Evolutionary conservation across 805 yeast species (phyloP), one percentile per base, ranked within the genome.

Genomic region (Yarrowia divulgata): DNA sequence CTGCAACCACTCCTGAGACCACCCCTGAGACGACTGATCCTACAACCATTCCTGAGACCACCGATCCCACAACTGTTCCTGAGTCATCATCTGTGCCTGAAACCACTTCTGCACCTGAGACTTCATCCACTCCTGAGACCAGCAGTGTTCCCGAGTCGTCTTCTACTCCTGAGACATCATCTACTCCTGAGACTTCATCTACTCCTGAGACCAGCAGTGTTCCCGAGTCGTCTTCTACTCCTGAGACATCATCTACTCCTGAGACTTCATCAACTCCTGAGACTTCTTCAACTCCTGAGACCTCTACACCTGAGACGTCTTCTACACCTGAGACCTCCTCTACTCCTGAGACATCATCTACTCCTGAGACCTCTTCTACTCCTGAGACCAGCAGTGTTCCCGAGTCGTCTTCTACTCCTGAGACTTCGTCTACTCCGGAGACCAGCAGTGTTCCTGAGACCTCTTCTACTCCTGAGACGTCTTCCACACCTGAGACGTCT

Each of bases 201-300:
- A 48, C 52, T 29, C 35, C 52, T 29, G 52, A 48, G 49, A 45
- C 49, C 32, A 45, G 32, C 32, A 19, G 32, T 18, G 49, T 6
- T 7, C 49, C 49, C 1, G 48, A 43, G 48, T 19, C 49, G 5
- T 14, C 52, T 9, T 45, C 32, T 5, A 29, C 52, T 14, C 35
- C 52, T 29, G 52, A 48, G 32, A 45, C n/a, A n/a, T n/a, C n/a
- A n/a, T n/a, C n/a, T n/a, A 50, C 29, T 7, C 34, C 55, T n/a
- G n/a, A n/a, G n/a, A n/a, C n/a, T n/a, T n/a, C n/a, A n/a, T n/a
- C n/a, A n/a, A n/a, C n/a, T n/a, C n/a, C n/a, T 34, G 55, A 49
- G 55, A 9, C 46, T 35, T 40, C 54, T 32, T 8, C 37, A 1
- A 49, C 46, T 6, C 40, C 57, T 18, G 57, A 50, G 57, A 10